These are phyloP conservation scores for Boletus rubroflammeus DNA, from an alignment of 768 basidiomycete genomes.

Conservation along the genomic window DNA sequence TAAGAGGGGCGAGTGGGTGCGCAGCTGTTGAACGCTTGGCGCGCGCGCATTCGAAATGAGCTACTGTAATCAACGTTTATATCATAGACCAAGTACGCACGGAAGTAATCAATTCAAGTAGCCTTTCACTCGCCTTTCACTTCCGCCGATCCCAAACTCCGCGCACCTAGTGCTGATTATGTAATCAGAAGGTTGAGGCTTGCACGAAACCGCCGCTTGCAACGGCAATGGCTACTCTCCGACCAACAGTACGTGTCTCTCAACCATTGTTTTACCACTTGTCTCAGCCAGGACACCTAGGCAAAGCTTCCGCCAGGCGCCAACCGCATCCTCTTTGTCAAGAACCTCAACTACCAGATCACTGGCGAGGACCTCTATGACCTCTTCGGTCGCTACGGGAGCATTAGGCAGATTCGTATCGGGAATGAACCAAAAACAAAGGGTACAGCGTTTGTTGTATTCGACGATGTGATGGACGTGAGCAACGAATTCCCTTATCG, in stretches of 20 bases:
- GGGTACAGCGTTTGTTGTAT: constrained; percentile 96
- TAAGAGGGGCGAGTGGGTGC: constrained; percentile 64
- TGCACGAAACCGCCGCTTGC: constrained; percentile 6
- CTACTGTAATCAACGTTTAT: not conserved
- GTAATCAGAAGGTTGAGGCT: constrained; percentile 10
- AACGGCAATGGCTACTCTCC: constrained; percentile 55
- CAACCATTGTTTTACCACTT: not conserved
- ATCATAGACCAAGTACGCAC: not conserved
- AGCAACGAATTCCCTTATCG: constrained; percentile 23
- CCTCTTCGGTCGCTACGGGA: constrained; percentile 95
- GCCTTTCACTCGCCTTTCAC: no score
- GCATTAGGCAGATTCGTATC: constrained; percentile 91
- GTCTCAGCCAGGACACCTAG: constrained; percentile 34
- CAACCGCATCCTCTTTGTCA: constrained; percentile 89
- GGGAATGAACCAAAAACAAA: constrained; percentile 90
- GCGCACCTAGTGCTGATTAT: constrained; percentile 4
- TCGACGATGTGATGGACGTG: constrained; percentile 95
- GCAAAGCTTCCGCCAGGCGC: constrained; percentile 89
- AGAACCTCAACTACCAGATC: constrained; percentile 90
- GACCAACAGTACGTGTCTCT: constrained; percentile 54
- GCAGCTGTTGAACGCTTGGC: constrained; percentile 52
- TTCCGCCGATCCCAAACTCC: not conserved
- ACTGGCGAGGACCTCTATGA: constrained; percentile 95
- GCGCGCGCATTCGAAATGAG: constrained; percentile 10
- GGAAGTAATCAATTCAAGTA: not conserved